phyloP scores from a whole-genome alignment of 169 alveolate species.

The Eimeria sp. region DNA sequence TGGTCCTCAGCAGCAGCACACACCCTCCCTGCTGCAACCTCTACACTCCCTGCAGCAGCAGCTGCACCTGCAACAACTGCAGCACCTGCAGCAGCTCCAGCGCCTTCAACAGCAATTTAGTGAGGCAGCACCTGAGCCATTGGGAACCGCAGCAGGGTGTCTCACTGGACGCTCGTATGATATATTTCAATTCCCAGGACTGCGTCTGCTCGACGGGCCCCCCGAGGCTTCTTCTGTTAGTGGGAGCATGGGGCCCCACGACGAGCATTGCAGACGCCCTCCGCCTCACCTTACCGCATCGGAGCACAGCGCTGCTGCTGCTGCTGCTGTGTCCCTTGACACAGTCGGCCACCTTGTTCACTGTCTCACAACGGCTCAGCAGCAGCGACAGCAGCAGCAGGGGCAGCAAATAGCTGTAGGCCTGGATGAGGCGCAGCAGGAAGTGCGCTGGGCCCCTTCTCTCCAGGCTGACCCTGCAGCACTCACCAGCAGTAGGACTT shows the following conservation, averaged over 20 bases:
- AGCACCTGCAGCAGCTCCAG: slow-evolving; percentile 37
- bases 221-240: not conserved
- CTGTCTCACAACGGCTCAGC: not conserved
- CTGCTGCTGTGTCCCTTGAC: slow-evolving; percentile 1
- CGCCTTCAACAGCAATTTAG: not conserved
- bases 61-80: not conserved
- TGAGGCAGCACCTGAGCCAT: not conserved
- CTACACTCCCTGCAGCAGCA: not conserved
- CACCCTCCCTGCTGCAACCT: not conserved
- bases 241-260: not conserved
- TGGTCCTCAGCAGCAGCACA: not conserved
- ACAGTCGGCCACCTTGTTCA: not conserved
- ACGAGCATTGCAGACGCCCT: not conserved
- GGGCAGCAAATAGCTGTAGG: not conserved
- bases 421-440: not conserved
- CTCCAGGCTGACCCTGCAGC: not conserved
- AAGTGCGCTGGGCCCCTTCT: not conserved
- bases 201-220: not conserved
- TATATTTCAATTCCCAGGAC: too few species aligned
- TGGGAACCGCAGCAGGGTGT: not conserved
- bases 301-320: not conserved
- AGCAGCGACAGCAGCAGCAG: not conserved
- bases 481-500: not conserved
- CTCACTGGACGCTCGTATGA: too few species aligned
- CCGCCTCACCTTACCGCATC: not conserved